Conservation (phyloP, 2,329 filamentous ascomycete species). For the Apiospora saccharicola region DNA sequence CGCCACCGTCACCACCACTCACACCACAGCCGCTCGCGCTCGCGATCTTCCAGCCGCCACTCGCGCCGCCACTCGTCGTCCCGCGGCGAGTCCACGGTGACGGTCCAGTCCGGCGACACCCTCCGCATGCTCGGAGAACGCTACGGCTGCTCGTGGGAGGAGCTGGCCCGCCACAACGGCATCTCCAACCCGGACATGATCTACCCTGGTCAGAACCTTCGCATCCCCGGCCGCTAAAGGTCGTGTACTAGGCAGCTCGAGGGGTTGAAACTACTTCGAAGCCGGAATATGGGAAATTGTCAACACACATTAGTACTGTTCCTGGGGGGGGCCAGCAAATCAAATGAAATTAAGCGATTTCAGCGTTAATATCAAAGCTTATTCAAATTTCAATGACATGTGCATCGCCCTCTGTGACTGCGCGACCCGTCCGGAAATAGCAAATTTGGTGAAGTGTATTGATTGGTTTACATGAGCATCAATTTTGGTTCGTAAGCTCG, state of each 20-base stretch:
- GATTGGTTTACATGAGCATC: neutral
- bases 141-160: slow-evolving; percentile 45
- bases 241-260: neutral
- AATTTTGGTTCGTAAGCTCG: neutral
- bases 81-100: slow-evolving; percentile 35
- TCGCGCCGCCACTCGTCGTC: slow-evolving; percentile 27
- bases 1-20: slow-evolving; percentile 28
- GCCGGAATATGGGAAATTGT: neutral
- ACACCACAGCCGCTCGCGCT: slow-evolving; percentile 30
- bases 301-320: neutral
- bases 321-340: neutral
- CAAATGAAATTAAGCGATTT: neutral
- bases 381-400: neutral
- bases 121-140: slow-evolving; percentile 47
- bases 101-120: slow-evolving; percentile 51
- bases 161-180: slow-evolving; percentile 48
- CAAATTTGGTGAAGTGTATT: neutral
- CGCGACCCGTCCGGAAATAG: neutral
- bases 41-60: slow-evolving; percentile 28
- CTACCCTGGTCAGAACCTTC: slow-evolving; percentile 50
- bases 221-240: slow-evolving; percentile 40
- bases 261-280: neutral
- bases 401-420: neutral
- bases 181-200: slow-evolving; percentile 52
- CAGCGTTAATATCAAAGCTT: neutral